phyloP scores from a whole-genome alignment of 768 basidiomycete species.

The Trametes punicea region DNA sequence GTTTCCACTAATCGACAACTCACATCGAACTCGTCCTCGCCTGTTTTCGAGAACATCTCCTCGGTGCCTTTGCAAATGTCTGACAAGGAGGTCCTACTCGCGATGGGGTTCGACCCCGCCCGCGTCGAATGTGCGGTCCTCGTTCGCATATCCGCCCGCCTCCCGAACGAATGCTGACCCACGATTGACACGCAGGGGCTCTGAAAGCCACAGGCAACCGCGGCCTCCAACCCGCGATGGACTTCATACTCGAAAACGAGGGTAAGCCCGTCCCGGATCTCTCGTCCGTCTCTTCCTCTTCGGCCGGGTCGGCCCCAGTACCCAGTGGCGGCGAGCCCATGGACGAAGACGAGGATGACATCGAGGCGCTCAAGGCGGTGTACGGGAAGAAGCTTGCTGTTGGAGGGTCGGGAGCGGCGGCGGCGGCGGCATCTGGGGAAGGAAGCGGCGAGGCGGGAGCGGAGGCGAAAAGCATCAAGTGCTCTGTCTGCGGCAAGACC shows the following conservation, averaged over 20 bases:
- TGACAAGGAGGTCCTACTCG: conserved; percentile 71
- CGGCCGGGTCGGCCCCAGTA: conserved; percentile 28
- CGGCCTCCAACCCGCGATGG: conserved; percentile 90
- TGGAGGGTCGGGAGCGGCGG: conserved; percentile 34
- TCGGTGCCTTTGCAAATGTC: conserved; percentile 36
- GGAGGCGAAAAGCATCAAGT: conserved; percentile 69
- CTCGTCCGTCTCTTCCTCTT: conserved; percentile 34
- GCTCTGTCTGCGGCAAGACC: conserved; percentile 78
- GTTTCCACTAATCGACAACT: no score
- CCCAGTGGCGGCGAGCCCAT: conserved; percentile 32
- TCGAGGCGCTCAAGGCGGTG: conserved; percentile 55
- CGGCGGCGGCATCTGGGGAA: conserved; percentile 42
- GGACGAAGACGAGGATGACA: conserved; percentile 71
- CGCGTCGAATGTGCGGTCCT: conserved; percentile 79
- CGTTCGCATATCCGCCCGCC: conserved; percentile 5
- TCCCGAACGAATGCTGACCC: not conserved
- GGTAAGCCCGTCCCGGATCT: conserved; percentile 71
- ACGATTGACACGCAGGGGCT: conserved; percentile 59
- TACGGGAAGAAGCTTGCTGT: conserved; percentile 32
- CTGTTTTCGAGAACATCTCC: no score
- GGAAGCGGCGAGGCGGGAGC: conserved; percentile 31
- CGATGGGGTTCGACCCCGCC: conserved; percentile 84
- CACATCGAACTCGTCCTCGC: no score
- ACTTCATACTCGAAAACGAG: conserved; percentile 81
- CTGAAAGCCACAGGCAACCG: conserved; percentile 77